Percentiles rank a stretch among this genome's conserved stretches.
These are phyloP conservation scores for Penicillium cataractarum DNA, from an alignment of 495 filamentous ascomycete genomes.

Conservation along the genomic window DNA sequence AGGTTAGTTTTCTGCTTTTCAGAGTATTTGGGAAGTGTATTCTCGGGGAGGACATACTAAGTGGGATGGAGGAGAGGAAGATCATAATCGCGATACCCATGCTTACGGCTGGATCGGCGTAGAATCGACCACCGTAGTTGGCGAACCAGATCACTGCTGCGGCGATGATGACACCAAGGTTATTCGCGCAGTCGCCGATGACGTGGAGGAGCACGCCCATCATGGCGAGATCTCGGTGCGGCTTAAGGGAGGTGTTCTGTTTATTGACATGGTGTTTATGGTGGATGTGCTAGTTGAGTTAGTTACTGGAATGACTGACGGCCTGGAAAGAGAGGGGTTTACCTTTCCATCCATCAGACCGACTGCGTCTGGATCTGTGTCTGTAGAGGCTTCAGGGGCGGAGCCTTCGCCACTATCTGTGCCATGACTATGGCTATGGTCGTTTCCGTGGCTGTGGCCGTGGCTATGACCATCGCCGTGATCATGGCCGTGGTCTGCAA, in stretches of 20 bases:
- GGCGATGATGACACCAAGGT: slow-evolving; percentile 49
- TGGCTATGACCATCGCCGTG: slow-evolving; percentile 48
- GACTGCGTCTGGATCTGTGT: not conserved
- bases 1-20: slow-evolving; percentile 24
- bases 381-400: not conserved
- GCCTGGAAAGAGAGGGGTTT: not conserved
- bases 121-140: slow-evolving; percentile 39
- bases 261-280: slow-evolving; percentile 12
- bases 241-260: not conserved
- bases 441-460: slow-evolving; percentile 32
- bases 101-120: slow-evolving; percentile 51
- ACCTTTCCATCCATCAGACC: slow-evolving; percentile 14
- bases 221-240: slow-evolving; percentile 42
- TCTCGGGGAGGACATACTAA: slow-evolving; percentile 25
- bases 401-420: slow-evolving; percentile 20
- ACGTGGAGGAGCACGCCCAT: slow-evolving; percentile 54
- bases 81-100: slow-evolving; percentile 52
- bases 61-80: slow-evolving; percentile 41
- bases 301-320: not conserved
- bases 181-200: slow-evolving; percentile 48
- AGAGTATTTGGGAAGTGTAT: too few relatives aligned
- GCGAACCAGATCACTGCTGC: slow-evolving; percentile 48
- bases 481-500: slow-evolving; percentile 10
- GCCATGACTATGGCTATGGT: slow-evolving; percentile 32
- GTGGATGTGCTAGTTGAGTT: slow-evolving; percentile 9